These are phyloP conservation scores for Endoconidiophora polonica DNA, from an alignment of 2,329 filamentous ascomycete genomes.

Conservation along the genomic window DNA sequence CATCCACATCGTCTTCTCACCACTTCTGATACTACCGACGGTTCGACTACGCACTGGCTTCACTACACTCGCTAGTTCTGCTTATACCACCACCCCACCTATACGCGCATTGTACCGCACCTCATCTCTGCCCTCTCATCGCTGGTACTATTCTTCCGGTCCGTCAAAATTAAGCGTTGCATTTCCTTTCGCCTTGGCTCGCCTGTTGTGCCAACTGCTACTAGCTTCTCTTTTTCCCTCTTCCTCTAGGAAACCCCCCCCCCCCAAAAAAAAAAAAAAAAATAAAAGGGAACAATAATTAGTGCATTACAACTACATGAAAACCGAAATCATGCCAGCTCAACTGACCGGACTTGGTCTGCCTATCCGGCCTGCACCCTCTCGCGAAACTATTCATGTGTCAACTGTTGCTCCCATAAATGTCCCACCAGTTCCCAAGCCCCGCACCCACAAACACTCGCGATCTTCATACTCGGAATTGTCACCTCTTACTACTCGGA, in stretches of 20 bases:
- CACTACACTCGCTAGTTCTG: too few relatives aligned
- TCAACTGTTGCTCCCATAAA: conserved; percentile 12
- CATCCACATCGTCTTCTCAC: too few relatives aligned
- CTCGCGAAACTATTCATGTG: conserved; percentile 15
- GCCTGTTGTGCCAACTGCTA: not conserved
- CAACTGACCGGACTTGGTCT: conserved; percentile 21
- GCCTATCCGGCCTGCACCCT: conserved; percentile 21
- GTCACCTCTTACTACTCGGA: conserved; percentile 40
- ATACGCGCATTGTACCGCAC: not conserved
- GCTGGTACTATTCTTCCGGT: too few relatives aligned
- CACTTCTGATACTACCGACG: too few relatives aligned
- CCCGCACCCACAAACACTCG: conserved; percentile 39
- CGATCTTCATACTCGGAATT: conserved; percentile 44
- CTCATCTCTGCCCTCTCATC: not conserved
- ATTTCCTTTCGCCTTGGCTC: not conserved
- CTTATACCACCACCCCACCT: not conserved
- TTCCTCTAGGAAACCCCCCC: not conserved
- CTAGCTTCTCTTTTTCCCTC: too few relatives aligned
- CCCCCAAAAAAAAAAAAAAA: not conserved
- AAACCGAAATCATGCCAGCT: conserved; percentile 18
- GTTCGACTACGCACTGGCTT: too few relatives aligned
- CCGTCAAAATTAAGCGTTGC: too few relatives aligned
- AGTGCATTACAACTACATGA: too few relatives aligned
- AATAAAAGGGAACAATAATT: not conserved
- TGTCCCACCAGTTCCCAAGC: conserved; percentile 9